Percentiles rank a stretch among this genome's conserved stretches.
phyloP scores from a whole-genome alignment of 2,329 filamentous ascomycete species.

The Penicillium sp. region DNA sequence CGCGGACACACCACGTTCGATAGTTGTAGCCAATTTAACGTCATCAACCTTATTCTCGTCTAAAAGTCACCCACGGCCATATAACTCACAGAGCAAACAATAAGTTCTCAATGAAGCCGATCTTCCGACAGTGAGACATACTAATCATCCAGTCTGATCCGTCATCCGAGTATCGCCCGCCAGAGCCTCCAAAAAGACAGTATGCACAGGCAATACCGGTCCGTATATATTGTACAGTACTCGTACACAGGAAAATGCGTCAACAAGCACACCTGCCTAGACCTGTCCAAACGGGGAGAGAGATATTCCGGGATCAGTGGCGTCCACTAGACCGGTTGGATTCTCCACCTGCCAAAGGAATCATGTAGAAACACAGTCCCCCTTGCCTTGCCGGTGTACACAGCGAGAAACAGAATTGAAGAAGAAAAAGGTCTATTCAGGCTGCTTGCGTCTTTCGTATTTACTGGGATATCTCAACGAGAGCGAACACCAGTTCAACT shows the following conservation, averaged over 20 bases:
- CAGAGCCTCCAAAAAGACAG: background rate
- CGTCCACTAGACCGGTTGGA: constrained; percentile 14
- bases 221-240: background rate
- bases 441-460: background rate
- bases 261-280: constrained; percentile 1
- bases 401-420: background rate
- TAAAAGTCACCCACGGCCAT: background rate
- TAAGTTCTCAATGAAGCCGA: background rate
- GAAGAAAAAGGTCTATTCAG: background rate
- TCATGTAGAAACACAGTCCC: constrained; percentile 5
- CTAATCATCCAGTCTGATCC: background rate
- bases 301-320: constrained; percentile 14
- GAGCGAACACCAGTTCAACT: background rate
- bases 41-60: background rate
- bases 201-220: background rate
- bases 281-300: constrained; percentile 3
- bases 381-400: constrained; percentile 1
- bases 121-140: constrained; percentile 1
- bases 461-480: background rate
- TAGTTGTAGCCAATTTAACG: background rate
- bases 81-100: background rate
- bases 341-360: constrained; percentile 11
- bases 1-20: background rate
- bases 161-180: background rate
- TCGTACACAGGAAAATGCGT: background rate